Conservation (phyloP, 2,329 filamentous ascomycete species). For the Gnomoniopsis smithogilvyi region DNA sequence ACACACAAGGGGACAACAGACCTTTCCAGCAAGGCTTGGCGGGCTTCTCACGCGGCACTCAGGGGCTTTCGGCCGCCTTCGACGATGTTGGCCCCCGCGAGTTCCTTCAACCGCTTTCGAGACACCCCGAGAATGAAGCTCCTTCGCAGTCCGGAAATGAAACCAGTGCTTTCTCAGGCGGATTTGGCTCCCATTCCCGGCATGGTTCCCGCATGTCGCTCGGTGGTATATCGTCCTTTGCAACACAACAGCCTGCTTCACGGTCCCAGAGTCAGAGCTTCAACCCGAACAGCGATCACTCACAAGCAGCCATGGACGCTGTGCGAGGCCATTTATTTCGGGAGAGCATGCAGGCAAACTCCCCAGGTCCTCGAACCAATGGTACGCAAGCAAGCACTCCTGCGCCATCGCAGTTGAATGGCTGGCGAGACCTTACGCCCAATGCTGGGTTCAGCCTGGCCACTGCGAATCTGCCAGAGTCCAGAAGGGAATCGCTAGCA, state of each 20-base stretch:
- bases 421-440: constrained; percentile 11
- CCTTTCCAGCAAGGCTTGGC: constrained; percentile 8
- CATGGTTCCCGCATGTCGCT: constrained; percentile 14
- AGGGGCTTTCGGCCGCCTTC: background rate
- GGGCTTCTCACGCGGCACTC: constrained; percentile 5
- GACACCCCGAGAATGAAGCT: constrained; percentile 13
- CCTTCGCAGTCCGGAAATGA: constrained; percentile 3
- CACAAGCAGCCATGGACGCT: constrained; percentile 4
- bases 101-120: constrained; percentile 4
- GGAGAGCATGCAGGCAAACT: constrained; percentile 6
- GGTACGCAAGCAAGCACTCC: constrained; percentile 1
- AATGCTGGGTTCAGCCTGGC: background rate
- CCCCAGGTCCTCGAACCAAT: constrained; percentile 10
- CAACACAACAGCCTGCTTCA: constrained; percentile 4
- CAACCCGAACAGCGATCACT: constrained; percentile 4
- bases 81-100: constrained; percentile 11
- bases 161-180: background rate
- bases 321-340: background rate
- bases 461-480: constrained; percentile 3
- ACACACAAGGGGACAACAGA: background rate
- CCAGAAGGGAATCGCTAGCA: constrained; percentile 12
- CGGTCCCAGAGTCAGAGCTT: constrained; percentile 17
- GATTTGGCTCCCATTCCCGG: constrained; percentile 8
- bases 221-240: constrained; percentile 6
- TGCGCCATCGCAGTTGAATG: background rate